A percentile compares a stretch with the other conserved stretches of the same genome.
Conservation (phyloP, 2,329 filamentous ascomycete genomes). For the Verticillium zaregamsianum region DNA sequence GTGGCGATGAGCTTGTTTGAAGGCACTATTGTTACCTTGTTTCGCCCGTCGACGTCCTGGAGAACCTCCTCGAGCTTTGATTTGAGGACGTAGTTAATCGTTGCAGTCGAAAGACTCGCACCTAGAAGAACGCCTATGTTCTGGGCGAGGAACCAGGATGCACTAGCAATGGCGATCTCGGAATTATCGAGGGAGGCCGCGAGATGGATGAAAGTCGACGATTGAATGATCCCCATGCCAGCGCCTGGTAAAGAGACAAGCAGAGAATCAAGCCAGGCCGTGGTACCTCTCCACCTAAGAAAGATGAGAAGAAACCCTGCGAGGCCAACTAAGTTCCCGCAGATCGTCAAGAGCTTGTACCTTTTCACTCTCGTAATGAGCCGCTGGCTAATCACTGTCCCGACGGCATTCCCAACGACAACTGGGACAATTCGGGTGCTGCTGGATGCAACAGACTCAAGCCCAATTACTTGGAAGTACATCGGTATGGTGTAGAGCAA, state of each 20-base stretch:
- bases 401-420: neutral
- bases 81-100: neutral
- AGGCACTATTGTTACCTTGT: too few species aligned
- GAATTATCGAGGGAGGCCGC: neutral
- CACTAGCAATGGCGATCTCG: neutral
- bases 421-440: neutral
- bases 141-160: neutral
- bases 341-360: neutral
- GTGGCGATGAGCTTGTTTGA: too few species aligned
- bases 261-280: neutral
- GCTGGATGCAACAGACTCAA: neutral
- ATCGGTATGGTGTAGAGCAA: neutral
- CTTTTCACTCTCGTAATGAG: neutral
- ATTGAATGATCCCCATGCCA: neutral
- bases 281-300: neutral
- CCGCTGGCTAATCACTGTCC: neutral
- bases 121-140: neutral
- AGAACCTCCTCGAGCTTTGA: neutral
- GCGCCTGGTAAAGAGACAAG: neutral
- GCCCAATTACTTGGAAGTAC: neutral
- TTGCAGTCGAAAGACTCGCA: neutral
- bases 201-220: neutral
- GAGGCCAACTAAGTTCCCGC: neutral
- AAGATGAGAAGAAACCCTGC: neutral
- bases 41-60: too few species aligned